These are phyloP conservation scores for Stereum hirsutum DNA, from an alignment of 1,284 basidiomycete genomes.

Conservation along the genomic window DNA sequence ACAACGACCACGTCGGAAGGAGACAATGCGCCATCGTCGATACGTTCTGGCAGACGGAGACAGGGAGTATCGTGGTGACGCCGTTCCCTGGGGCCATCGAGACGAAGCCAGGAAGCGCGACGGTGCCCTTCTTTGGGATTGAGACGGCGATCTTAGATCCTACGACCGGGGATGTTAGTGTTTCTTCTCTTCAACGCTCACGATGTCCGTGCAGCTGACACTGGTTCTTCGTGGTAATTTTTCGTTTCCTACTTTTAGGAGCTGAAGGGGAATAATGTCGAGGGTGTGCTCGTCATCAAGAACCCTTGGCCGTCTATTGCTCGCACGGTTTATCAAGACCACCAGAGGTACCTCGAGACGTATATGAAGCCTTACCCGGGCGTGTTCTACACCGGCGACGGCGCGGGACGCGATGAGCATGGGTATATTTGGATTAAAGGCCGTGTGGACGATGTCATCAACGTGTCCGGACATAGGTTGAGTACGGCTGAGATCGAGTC, in stretches of 20 bases:
- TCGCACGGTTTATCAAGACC: conserved; percentile 90
- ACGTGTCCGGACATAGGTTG: conserved; percentile 93
- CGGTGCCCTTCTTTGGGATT: conserved; percentile 97
- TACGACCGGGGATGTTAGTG: conserved; percentile 49
- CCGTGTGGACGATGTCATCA: conserved; percentile 91
- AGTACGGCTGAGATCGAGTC: conserved; percentile 98
- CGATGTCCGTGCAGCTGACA: no score
- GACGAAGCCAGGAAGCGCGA: conserved; percentile 95
- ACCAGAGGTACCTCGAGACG: conserved; percentile 75
- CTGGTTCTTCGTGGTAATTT: no score
- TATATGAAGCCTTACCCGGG: conserved; percentile 93
- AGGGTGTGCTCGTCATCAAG: conserved; percentile 86
- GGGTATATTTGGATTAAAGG: conserved; percentile 99
- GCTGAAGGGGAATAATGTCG: conserved; percentile 76
- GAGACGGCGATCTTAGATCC: conserved; percentile 87
- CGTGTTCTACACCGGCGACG: conserved; percentile 94
- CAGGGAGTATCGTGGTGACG: conserved; percentile 91
- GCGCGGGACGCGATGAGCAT: conserved; percentile 88
- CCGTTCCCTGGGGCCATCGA: conserved; percentile 94
- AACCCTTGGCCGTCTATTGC: conserved; percentile 95
- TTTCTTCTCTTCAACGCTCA: neutral
- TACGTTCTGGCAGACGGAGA: conserved; percentile 98
- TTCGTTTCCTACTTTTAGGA: conserved; percentile 30
- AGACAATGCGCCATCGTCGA: conserved; percentile 92
- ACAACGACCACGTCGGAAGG: conserved; percentile 89